Conservation (phyloP, 305 asterid genomes). For the Fraxinus nigra region DNA sequence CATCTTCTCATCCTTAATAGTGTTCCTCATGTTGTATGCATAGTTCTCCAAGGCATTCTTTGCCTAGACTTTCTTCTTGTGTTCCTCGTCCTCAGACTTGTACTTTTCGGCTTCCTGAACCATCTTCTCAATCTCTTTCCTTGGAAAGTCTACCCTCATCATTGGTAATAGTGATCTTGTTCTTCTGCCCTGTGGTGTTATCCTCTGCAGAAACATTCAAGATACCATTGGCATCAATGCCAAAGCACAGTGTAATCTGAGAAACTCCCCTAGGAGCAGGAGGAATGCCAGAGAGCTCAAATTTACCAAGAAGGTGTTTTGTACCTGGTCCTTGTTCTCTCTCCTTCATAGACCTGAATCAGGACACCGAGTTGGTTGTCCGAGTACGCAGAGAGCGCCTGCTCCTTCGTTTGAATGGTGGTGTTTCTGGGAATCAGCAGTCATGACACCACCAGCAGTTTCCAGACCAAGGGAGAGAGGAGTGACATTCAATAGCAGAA, state of each 20-base stretch:
- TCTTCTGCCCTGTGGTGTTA: slow-evolving; percentile 83
- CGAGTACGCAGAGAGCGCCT: slow-evolving; percentile 70
- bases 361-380: slow-evolving; percentile 79
- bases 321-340: slow-evolving; percentile 69
- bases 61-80: slow-evolving; percentile 79
- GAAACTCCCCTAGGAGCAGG: slow-evolving; percentile 90
- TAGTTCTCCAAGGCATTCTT: slow-evolving; percentile 78
- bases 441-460: slow-evolving; percentile 87
- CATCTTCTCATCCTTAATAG: slow-evolving; percentile 71
- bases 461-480: slow-evolving; percentile 56
- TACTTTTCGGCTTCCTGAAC: slow-evolving; percentile 78
- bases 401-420: slow-evolving; percentile 78
- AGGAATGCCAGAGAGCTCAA: slow-evolving; percentile 85
- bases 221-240: slow-evolving; percentile 80
- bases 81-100: slow-evolving; percentile 82
- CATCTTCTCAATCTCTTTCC: slow-evolving; percentile 81
- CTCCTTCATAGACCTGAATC: slow-evolving; percentile 82
- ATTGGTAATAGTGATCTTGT: slow-evolving; percentile 83
- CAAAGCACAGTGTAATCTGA: slow-evolving; percentile 76
- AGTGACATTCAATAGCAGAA: slow-evolving; percentile 71
- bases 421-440: slow-evolving; percentile 70
- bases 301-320: slow-evolving; percentile 72
- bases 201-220: slow-evolving; percentile 86
- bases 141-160: slow-evolving; percentile 78
- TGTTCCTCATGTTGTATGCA: slow-evolving; percentile 91